A percentile compares a stretch with the other conserved stretches of the same genome.
Evolutionary conservation across 768 basidiomycete genomes (phyloP).

Genomic region (Daedaleopsis sinensis): DNA sequence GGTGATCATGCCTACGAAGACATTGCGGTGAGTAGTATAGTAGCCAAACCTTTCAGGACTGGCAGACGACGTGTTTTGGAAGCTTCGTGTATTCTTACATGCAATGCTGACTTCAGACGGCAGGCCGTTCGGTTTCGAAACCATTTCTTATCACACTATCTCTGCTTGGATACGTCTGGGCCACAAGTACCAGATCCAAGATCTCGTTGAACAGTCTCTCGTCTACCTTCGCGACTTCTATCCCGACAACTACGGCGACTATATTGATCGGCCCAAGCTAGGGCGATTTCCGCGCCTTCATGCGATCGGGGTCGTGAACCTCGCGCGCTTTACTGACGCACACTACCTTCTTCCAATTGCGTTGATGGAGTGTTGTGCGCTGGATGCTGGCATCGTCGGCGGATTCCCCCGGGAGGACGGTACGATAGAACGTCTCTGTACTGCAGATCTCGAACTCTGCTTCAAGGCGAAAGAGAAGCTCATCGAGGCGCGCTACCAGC

Average conservation of each 20-base stretch:
- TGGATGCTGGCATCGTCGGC: background rate
- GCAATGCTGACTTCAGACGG: background rate
- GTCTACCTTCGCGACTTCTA: background rate
- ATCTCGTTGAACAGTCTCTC: background rate
- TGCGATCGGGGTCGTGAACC: background rate
- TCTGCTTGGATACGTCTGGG: background rate
- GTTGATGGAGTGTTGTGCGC: background rate
- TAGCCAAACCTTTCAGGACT: background rate
- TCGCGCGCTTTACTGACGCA: constrained; percentile 1
- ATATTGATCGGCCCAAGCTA: background rate
- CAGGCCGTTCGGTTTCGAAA: background rate
- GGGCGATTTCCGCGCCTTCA: background rate
- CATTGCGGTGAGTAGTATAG: background rate
- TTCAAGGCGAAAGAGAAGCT: background rate
- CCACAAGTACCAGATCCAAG: constrained; percentile 3
- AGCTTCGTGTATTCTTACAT: too few species aligned
- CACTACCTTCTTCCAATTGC: background rate
- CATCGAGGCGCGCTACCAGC: background rate
- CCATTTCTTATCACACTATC: background rate
- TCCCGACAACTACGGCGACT: background rate
- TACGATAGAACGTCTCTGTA: background rate
- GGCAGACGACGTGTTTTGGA: background rate
- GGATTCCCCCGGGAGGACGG: background rate
- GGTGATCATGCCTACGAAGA: background rate
- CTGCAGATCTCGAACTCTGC: background rate